Conservation (phyloP, 2,329 filamentous ascomycete species). For the Penicillium sp. region DNA sequence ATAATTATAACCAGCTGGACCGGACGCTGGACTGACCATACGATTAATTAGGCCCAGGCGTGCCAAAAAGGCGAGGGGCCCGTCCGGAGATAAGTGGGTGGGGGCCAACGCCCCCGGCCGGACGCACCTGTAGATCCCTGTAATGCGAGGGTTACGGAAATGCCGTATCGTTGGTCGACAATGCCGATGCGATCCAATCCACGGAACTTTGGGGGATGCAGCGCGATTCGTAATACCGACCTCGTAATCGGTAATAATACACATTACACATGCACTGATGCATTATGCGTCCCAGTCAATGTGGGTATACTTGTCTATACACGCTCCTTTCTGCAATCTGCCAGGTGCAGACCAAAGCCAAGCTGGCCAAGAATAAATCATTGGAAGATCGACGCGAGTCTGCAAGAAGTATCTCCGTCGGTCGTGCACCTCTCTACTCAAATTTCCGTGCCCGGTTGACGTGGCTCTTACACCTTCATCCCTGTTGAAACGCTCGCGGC, state of each 20-base stretch:
- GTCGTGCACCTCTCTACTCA: constrained; percentile 3
- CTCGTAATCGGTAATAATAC: too few species aligned
- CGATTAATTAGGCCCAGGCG: too few species aligned
- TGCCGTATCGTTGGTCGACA: background rate
- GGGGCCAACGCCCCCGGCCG: too few species aligned
- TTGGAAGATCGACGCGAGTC: constrained; percentile 1
- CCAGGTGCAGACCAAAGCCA: background rate
- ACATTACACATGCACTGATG: too few species aligned
- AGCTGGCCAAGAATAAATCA: background rate
- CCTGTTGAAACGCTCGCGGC: background rate
- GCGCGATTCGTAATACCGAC: too few species aligned
- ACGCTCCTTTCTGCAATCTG: background rate
- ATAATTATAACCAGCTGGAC: too few species aligned
- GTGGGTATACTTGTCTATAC: background rate
- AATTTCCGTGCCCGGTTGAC: constrained; percentile 2
- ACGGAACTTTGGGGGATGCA: too few species aligned
- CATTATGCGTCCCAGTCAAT: too few species aligned
- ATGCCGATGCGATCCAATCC: too few species aligned
- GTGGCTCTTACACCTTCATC: constrained; percentile 4
- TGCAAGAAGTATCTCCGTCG: background rate
- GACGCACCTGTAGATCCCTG: background rate
- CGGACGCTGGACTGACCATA: too few species aligned
- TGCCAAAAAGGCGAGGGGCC: too few species aligned
- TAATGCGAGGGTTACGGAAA: background rate
- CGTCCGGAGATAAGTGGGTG: too few species aligned